phyloP scores from a whole-genome alignment of 2,329 filamentous ascomycete genomes.

The Rutstroemia sp. region DNA sequence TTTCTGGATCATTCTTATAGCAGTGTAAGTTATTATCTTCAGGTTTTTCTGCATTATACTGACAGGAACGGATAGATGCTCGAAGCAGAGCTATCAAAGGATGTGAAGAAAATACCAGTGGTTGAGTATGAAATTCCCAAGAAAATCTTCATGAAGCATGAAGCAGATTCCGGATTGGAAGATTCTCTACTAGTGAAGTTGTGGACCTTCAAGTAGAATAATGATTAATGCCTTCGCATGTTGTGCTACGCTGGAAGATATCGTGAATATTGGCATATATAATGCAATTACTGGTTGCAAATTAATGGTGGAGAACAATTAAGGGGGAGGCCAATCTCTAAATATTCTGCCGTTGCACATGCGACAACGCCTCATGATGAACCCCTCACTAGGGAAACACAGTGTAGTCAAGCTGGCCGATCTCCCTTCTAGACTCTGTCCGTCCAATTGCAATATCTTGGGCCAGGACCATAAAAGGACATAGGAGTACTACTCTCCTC shows the following conservation, averaged over 20 bases:
- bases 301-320: slow-evolving; percentile 9
- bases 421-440: no score
- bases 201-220: slow-evolving; percentile 45
- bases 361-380: background rate
- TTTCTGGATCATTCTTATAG: slow-evolving; percentile 92
- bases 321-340: background rate
- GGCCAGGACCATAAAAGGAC: no score
- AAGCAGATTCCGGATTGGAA: slow-evolving; percentile 38
- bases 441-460: no score
- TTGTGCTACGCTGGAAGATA: background rate
- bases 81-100: slow-evolving; percentile 74
- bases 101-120: slow-evolving; percentile 77
- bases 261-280: slow-evolving; percentile 1
- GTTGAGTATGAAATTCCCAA: slow-evolving; percentile 87
- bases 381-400: no score
- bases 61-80: slow-evolving; percentile 52
- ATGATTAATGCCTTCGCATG: background rate
- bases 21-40: slow-evolving; percentile 47
- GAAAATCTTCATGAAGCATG: slow-evolving; percentile 35
- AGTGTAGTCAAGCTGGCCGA: no score
- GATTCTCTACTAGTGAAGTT: slow-evolving; percentile 52
- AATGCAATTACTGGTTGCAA: slow-evolving; percentile 7
- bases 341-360: background rate
- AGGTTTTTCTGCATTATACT: slow-evolving; percentile 20
- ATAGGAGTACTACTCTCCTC: no score